phyloP scores from a whole-genome alignment of 768 basidiomycete species.

The Phanerochaete sordida region DNA sequence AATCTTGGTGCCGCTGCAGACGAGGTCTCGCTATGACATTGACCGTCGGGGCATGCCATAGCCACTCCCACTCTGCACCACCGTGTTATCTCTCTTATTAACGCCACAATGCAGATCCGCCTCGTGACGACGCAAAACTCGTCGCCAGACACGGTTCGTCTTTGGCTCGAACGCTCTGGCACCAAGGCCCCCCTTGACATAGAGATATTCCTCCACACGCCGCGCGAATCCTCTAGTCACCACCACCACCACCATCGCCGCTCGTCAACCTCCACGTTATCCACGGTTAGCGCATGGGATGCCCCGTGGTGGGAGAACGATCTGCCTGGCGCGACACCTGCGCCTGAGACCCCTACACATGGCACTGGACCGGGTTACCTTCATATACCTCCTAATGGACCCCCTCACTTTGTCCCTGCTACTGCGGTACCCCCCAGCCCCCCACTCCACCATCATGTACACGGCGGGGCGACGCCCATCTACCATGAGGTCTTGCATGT shows the following conservation, averaged over 20 bases:
- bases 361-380: slow-evolving; percentile 14
- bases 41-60: slow-evolving; percentile 8
- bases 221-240: slow-evolving; percentile 9
- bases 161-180: slow-evolving; percentile 83
- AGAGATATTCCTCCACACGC: slow-evolving; percentile 63
- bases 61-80: slow-evolving; percentile 7
- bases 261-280: background rate
- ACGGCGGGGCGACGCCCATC: background rate
- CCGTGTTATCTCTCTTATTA: background rate
- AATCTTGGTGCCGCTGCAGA: background rate
- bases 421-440: slow-evolving; percentile 1
- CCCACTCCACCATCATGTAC: background rate
- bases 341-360: slow-evolving; percentile 12
- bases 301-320: slow-evolving; percentile 7
- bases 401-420: slow-evolving; percentile 2
- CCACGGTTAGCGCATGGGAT: background rate
- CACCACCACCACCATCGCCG: background rate
- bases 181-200: slow-evolving; percentile 69
- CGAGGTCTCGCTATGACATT: background rate
- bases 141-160: slow-evolving; percentile 74
- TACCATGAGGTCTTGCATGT: background rate
- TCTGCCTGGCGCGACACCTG: slow-evolving; percentile 14
- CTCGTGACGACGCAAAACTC: slow-evolving; percentile 65
- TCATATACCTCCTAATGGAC: background rate
- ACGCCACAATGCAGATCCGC: slow-evolving; percentile 50